Base-by-base conservation (phyloP, 768 basidiomycete genomes). In the Phallus indusiatus region DNA sequence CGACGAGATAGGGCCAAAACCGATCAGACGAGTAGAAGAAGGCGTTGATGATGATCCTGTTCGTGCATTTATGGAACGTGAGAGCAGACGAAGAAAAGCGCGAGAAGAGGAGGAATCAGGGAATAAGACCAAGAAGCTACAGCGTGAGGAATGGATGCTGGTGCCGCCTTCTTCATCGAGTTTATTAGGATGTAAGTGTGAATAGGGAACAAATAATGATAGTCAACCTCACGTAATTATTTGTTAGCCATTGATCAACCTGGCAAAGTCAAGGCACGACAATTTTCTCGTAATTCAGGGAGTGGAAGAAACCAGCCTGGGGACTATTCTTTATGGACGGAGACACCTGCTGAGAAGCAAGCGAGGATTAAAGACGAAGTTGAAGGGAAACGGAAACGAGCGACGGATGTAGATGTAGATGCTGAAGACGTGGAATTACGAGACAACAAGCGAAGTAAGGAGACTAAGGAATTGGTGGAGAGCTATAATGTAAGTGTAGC, bases 101-200 rank as follows among this genome's bases (percentile, higher is more conserved):
- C 18, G n/a, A 36, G 18, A 46, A 22, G 22, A 60, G 42, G 54
- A 63, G 50, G 65, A 88, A 82, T 92, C 89, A 75, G 87, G 85
- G 1, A 73, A 77, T 11, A 85, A 87, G 65, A 89, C 89, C 11
- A 93, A 92, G 70, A 79, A 80, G 42, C 74, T 83, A 42, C 75
- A 91, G 70, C 83, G 96, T 47, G 91, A 97, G 18, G 94, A 94
- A 70, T 99, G 96, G 96, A 99, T 99, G 96, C 78, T 98, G 49
- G 87, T 88, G 1, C 95, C 95, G 1, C 95, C 96, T 0, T 83
- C 86, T 18, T 81, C 84, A 1, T 85, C 88, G 1, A 88, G 89
- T 62, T 71, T 95, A 12, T 76, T 94, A 5, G 81, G 80, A 51
- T 85, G 92, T 94, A 65, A 62, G 87, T 80, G 17, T 24, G 46